A percentile compares a stretch with the other conserved stretches of the same genome.
phyloP scores from a whole-genome alignment of 257 asterid genomes.

The Ocimum tenuiflorum region DNA sequence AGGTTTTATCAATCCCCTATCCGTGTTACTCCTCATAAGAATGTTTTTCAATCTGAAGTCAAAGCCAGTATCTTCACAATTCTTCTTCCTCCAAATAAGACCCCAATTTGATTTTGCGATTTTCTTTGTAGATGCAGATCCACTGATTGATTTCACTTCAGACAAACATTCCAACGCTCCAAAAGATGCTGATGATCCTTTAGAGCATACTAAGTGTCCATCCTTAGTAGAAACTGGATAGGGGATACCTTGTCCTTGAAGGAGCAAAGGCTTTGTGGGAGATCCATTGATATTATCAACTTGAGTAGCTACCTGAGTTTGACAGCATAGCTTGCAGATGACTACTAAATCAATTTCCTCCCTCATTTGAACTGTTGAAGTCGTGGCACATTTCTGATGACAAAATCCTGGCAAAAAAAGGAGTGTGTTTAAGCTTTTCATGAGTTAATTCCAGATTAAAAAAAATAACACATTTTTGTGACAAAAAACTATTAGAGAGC shows the following conservation, averaged over 20 bases:
- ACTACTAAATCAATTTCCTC: slow-evolving; percentile 33
- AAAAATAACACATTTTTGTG: slow-evolving; percentile 6
- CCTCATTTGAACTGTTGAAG: slow-evolving; percentile 32
- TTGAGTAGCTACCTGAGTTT: slow-evolving; percentile 26
- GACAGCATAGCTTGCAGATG: slow-evolving; percentile 59
- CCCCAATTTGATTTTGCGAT: slow-evolving; percentile 52
- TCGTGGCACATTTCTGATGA: slow-evolving; percentile 53
- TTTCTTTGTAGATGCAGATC: slow-evolving; percentile 32
- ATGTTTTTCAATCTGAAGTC: slow-evolving; percentile 53
- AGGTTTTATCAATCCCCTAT: slow-evolving; percentile 21
- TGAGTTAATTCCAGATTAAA: background rate
- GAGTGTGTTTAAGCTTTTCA: slow-evolving; percentile 3
- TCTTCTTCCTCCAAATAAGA: slow-evolving; percentile 58
- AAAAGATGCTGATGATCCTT: slow-evolving; percentile 31
- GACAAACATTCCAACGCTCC: slow-evolving; percentile 27
- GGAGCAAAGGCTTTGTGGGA: slow-evolving; percentile 55
- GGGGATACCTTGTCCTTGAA: slow-evolving; percentile 33
- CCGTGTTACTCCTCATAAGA: slow-evolving; percentile 41
- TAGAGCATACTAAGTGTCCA: slow-evolving; percentile 21
- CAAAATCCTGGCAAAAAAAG: slow-evolving; percentile 48
- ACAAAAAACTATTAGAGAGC: background rate
- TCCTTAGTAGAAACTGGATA: slow-evolving; percentile 26
- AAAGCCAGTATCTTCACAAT: slow-evolving; percentile 32
- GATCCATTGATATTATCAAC: slow-evolving; percentile 32
- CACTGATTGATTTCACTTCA: slow-evolving; percentile 28